Evolutionary conservation across 2,329 filamentous ascomycete genomes (phyloP).

Genomic region (Hortaea sp.): DNA sequence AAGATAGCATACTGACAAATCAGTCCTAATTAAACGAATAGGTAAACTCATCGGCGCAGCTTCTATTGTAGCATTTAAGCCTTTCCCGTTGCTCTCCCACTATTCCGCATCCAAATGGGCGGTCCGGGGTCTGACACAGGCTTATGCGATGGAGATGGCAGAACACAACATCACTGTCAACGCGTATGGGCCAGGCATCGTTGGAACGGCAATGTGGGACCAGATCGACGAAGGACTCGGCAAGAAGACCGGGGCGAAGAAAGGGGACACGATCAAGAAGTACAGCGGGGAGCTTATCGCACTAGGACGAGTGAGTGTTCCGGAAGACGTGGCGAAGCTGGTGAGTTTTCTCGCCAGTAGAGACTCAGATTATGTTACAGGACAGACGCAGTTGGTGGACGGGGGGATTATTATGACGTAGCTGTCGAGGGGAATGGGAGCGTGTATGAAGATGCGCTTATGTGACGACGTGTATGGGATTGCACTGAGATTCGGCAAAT

Average conservation of each 20-base stretch:
- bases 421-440: background rate
- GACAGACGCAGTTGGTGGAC: conserved; percentile 51
- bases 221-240: conserved; percentile 53
- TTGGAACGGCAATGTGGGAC: conserved; percentile 60
- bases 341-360: conserved; percentile 52
- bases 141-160: conserved; percentile 57
- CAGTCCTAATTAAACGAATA: too few species aligned
- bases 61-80: conserved; percentile 50
- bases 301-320: conserved; percentile 47
- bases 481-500: too few species aligned
- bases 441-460: too few species aligned
- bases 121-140: conserved; percentile 55
- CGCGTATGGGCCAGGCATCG: conserved; percentile 57
- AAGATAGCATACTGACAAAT: too few species aligned
- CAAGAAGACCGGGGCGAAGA: conserved; percentile 40
- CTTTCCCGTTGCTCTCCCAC: conserved; percentile 48
- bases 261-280: conserved; percentile 40
- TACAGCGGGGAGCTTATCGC: conserved; percentile 46
- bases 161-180: conserved; percentile 56
- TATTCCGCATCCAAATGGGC: conserved; percentile 59
- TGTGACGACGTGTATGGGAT: too few species aligned
- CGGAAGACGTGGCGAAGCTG: conserved; percentile 52
- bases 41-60: conserved; percentile 40
- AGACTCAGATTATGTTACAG: conserved; percentile 56
- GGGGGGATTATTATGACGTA: conserved; percentile 25